Evolutionary conservation across 2,329 filamentous ascomycete genomes (phyloP).

Genomic region (Arthrinium phaeospermum): DNA sequence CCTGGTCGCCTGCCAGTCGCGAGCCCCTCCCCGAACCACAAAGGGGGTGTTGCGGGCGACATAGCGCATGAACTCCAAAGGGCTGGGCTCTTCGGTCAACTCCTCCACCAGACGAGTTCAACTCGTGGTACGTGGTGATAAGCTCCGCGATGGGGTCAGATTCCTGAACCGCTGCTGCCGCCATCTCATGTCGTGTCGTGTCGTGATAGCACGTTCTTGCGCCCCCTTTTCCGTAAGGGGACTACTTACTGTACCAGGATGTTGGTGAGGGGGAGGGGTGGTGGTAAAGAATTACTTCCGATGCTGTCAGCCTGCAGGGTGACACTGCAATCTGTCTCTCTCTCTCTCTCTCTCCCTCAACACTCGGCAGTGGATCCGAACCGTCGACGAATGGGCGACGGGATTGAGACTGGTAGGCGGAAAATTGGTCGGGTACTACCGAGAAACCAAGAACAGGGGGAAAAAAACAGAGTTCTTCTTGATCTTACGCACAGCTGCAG

Average conservation of each 20-base stretch:
- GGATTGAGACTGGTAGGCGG: neutral
- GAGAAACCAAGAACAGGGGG: neutral
- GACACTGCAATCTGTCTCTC: neutral
- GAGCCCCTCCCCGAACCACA: conserved; percentile 68
- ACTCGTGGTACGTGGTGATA: conserved; percentile 73
- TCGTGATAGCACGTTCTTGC: neutral
- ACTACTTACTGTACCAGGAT: neutral
- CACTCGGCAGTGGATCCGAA: conserved; percentile 5
- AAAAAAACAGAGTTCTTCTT: neutral
- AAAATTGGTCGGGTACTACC: neutral
- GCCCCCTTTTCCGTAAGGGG: neutral
- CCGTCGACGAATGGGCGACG: neutral
- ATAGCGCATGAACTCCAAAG: conserved; percentile 81
- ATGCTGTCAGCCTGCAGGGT: neutral
- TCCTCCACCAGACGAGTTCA: conserved; percentile 70
- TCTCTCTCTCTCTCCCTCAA: neutral
- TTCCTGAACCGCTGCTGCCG: neutral
- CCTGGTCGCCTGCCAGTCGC: conserved; percentile 65
- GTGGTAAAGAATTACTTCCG: neutral
- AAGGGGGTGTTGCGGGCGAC: conserved; percentile 78
- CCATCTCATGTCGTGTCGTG: conserved; percentile 1
- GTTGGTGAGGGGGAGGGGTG: neutral
- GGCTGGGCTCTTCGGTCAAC: conserved; percentile 68
- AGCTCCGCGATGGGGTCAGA: conserved; percentile 57
- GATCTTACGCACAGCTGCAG: neutral